These are phyloP conservation scores for Chlorella vulgaris DNA, from an alignment of 139 green algal genomes.

Conservation along the genomic window DNA sequence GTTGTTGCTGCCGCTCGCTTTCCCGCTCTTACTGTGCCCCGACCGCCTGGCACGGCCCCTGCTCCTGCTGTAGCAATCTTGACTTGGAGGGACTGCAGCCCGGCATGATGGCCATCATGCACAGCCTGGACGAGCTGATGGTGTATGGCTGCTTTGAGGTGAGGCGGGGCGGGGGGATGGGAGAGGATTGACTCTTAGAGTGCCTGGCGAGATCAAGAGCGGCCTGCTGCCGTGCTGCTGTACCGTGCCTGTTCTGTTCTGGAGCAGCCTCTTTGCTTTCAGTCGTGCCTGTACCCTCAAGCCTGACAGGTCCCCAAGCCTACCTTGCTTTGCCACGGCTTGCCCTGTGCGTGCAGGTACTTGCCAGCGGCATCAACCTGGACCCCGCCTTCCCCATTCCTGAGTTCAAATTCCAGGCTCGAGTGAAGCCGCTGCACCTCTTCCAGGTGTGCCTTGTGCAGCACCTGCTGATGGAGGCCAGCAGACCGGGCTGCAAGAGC, in stretches of 20 bases:
- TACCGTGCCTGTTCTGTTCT: too few species aligned
- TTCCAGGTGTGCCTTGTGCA: background rate
- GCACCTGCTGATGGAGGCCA: background rate
- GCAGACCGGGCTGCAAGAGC: too few species aligned
- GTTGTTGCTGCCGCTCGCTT: too few species aligned
- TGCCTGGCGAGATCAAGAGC: too few species aligned
- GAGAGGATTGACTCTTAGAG: too few species aligned
- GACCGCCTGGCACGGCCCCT: too few species aligned
- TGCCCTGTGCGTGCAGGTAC: background rate
- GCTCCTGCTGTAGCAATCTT: background rate
- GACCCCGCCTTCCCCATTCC: slow-evolving; percentile 1
- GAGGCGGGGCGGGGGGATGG: background rate
- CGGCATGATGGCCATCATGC: slow-evolving; percentile 24
- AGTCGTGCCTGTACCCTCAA: background rate
- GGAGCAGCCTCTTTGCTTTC: too few species aligned
- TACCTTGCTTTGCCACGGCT: background rate
- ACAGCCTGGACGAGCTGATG: slow-evolving; percentile 15
- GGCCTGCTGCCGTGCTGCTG: too few species aligned
- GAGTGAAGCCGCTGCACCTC: slow-evolving; percentile 16
- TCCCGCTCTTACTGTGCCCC: too few species aligned
- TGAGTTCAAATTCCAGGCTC: slow-evolving; percentile 5
- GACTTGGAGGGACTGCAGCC: slow-evolving; percentile 12
- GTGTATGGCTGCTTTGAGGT: slow-evolving; percentile 27
- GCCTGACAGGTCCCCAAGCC: too few species aligned
- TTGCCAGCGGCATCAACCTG: background rate